phyloP scores from a whole-genome alignment of 371 early-diverging fungal species.

The Chytridiales sp. region DNA sequence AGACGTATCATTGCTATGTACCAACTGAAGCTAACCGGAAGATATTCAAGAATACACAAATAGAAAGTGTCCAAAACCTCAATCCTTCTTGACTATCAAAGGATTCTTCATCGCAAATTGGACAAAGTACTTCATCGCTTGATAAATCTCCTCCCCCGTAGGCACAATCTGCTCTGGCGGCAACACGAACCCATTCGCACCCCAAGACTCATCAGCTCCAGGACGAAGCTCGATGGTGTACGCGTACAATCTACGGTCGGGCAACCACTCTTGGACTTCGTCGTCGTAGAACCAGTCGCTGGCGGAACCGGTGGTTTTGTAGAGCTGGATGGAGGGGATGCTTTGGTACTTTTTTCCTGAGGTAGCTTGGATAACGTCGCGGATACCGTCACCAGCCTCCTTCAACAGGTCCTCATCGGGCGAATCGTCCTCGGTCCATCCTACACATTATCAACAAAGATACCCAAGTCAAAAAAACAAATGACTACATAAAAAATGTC shows the following conservation, averaged over 20 bases:
- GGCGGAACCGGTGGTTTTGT: conserved; percentile 50
- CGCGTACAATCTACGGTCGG: conserved; percentile 46
- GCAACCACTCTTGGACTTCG: conserved; percentile 42
- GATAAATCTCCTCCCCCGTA: conserved; percentile 37
- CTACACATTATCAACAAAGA: conserved; percentile 18
- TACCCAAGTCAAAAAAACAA: not conserved
- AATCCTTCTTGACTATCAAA: conserved; percentile 10
- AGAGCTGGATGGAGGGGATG: conserved; percentile 45
- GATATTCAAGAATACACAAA: too few species aligned
- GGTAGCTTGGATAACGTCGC: conserved; percentile 29
- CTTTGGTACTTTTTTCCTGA: conserved; percentile 47
- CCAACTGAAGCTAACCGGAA: too few species aligned
- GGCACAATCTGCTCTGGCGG: conserved; percentile 38
- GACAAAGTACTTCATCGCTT: conserved; percentile 24
- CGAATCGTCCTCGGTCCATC: conserved; percentile 43
- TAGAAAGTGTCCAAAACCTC: too few species aligned
- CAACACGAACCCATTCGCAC: conserved; percentile 36
- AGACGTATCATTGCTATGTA: too few species aligned
- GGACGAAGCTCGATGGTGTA: conserved; percentile 59
- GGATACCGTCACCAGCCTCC: conserved; percentile 35
- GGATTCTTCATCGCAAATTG: conserved; percentile 23
- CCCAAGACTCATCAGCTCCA: conserved; percentile 25
- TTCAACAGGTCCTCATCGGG: conserved; percentile 36
- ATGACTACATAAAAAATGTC: not conserved
- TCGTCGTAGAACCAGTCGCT: conserved; percentile 56